Percentiles rank a stretch among this genome's conserved stretches.
Evolutionary conservation across 1,139 yeast species (phyloP).

Genomic region (Pichia sorboxylosa): DNA sequence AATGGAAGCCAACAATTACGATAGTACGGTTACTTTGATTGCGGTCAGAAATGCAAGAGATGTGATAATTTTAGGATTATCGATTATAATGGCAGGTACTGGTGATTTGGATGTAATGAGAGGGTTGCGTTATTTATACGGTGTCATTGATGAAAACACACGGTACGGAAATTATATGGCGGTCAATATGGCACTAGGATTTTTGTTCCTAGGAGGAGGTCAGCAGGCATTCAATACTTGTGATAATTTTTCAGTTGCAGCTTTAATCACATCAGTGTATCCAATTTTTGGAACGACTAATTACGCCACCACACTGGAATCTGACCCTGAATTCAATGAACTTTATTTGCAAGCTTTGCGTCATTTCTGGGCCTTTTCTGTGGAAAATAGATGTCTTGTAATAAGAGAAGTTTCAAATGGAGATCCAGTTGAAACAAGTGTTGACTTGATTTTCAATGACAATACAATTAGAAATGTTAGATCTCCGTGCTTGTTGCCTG

Average conservation of each 20-base stretch:
- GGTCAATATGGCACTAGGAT: slow-evolving; percentile 73
- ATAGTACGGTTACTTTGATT: slow-evolving; percentile 45
- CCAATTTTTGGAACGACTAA: slow-evolving; percentile 51
- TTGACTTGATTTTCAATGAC: slow-evolving; percentile 33
- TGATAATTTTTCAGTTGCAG: slow-evolving; percentile 57
- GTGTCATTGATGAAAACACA: slow-evolving; percentile 35
- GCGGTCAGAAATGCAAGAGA: slow-evolving; percentile 50
- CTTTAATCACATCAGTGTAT: slow-evolving; percentile 61
- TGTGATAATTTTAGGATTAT: slow-evolving; percentile 48
- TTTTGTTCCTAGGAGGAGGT: slow-evolving; percentile 84
- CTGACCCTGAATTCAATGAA: slow-evolving; percentile 24
- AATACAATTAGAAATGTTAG: slow-evolving; percentile 25
- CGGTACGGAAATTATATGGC: slow-evolving; percentile 71
- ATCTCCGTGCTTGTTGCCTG: slow-evolving; percentile 67
- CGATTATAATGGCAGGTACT: slow-evolving; percentile 81
- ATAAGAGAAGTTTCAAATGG: slow-evolving; percentile 57
- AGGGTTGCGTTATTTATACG: slow-evolving; percentile 60
- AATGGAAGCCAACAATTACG: slow-evolving; percentile 39
- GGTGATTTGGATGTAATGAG: slow-evolving; percentile 77
- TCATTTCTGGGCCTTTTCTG: slow-evolving; percentile 85
- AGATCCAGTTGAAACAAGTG: slow-evolving; percentile 38
- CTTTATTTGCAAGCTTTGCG: slow-evolving; percentile 76
- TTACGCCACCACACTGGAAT: slow-evolving; percentile 17
- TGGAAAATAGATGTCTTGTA: slow-evolving; percentile 69
- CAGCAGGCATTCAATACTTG: slow-evolving; percentile 63